Percentiles rank a stretch among this genome's conserved stretches.
Evolutionary conservation across 768 basidiomycete genomes (phyloP).

Genomic region (Leucocoprinus sp.): DNA sequence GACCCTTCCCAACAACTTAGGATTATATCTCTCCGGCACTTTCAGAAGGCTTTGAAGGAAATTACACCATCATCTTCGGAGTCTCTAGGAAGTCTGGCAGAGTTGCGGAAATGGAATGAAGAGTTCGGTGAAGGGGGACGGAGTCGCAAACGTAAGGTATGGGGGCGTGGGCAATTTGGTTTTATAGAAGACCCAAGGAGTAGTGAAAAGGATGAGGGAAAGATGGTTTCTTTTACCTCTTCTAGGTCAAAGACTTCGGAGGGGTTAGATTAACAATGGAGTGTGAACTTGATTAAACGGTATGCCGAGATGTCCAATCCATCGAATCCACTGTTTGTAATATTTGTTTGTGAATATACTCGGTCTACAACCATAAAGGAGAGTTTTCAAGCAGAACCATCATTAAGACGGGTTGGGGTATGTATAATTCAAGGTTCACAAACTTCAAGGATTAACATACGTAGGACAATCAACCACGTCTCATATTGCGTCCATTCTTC

Average conservation of each 20-base stretch:
- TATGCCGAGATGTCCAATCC: not conserved
- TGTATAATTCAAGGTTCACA: no score
- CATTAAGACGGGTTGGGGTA: no score
- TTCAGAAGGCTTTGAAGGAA: slow-evolving; percentile 78
- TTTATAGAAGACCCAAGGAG: slow-evolving; percentile 47
- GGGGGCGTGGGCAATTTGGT: slow-evolving; percentile 86
- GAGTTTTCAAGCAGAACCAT: no score
- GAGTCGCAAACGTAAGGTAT: slow-evolving; percentile 60
- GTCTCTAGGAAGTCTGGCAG: slow-evolving; percentile 62
- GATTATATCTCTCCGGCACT: slow-evolving; percentile 45
- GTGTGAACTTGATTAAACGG: no score
- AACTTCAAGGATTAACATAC: no score
- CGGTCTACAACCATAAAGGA: no score
- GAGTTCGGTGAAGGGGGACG: slow-evolving; percentile 85
- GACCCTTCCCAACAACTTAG: slow-evolving; percentile 13
- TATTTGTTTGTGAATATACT: no score
- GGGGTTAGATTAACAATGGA: slow-evolving; percentile 1
- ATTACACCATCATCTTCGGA: slow-evolving; percentile 89
- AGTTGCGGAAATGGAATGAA: slow-evolving; percentile 84
- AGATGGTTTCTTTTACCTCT: slow-evolving; percentile 25
- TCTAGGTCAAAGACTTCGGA: slow-evolving; percentile 5
- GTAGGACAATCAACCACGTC: no score
- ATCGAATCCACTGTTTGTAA: no score
- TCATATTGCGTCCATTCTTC: slow-evolving; percentile 32
- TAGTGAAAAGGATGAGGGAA: slow-evolving; percentile 32